Evolutionary conservation across 2,329 filamentous ascomycete genomes (phyloP).

Genomic region (Cadophora malorum): DNA sequence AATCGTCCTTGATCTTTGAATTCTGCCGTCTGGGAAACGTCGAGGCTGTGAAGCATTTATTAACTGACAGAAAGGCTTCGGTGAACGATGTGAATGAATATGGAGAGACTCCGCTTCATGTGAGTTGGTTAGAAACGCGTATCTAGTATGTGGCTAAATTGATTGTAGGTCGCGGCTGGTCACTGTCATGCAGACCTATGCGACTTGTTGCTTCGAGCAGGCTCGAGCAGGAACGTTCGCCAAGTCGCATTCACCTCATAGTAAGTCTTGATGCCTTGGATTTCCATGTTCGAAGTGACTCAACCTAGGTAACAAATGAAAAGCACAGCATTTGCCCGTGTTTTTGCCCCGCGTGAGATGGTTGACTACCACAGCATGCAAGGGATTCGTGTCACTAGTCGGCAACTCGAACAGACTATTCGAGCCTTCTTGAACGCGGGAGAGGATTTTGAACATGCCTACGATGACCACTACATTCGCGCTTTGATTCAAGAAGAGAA

Average conservation of each 20-base stretch:
- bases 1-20: background rate
- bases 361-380: background rate
- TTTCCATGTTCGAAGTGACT: too few relatives aligned
- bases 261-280: background rate
- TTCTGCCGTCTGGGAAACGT: background rate
- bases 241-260: background rate
- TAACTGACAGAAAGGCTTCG: background rate
- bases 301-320: too few relatives aligned
- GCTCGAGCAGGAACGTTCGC: background rate
- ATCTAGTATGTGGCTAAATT: too few relatives aligned
- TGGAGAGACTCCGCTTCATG: background rate
- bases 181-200: background rate
- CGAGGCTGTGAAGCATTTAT: background rate
- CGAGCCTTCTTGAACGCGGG: background rate
- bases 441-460: background rate
- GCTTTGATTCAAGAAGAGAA: background rate
- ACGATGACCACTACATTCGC: background rate
- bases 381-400: background rate
- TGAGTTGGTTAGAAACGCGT: background rate
- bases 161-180: background rate
- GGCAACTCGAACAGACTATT: background rate
- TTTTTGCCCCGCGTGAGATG: background rate
- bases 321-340: background rate
- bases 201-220: background rate
- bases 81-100: background rate